These are phyloP conservation scores for Trapa bicornis DNA, from an alignment of 345 rosid genomes.

Conservation along the genomic window DNA sequence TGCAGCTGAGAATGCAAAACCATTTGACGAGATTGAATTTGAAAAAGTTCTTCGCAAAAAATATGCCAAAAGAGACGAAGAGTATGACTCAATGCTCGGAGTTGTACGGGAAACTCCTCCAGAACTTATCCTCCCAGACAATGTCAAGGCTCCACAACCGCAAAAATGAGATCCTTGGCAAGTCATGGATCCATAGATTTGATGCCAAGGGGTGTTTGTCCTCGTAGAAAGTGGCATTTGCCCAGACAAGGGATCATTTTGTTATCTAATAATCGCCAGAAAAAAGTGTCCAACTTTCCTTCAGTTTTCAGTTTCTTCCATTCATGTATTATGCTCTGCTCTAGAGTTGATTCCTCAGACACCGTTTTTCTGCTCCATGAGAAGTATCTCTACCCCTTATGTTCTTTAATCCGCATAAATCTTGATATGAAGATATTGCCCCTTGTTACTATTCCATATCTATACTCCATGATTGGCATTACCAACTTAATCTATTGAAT, in stretches of 20 bases:
- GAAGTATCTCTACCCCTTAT: too few species aligned
- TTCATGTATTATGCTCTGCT: too few species aligned
- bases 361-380: too few species aligned
- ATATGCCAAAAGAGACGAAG: slow-evolving; percentile 59
- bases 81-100: slow-evolving; percentile 78
- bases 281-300: slow-evolving; percentile 6
- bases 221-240: slow-evolving; percentile 12
- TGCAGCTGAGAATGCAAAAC: slow-evolving; percentile 78
- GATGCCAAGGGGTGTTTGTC: slow-evolving; percentile 21
- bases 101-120: slow-evolving; percentile 71
- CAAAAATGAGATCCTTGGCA: slow-evolving; percentile 28
- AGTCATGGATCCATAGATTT: slow-evolving; percentile 17
- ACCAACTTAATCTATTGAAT: too few species aligned
- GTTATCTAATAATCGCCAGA: slow-evolving; percentile 30
- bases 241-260: slow-evolving; percentile 23
- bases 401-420: too few species aligned
- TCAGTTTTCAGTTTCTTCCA: too few species aligned
- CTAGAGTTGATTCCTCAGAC: too few species aligned
- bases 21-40: slow-evolving; percentile 69
- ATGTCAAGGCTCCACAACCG: slow-evolving; percentile 33
- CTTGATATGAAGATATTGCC: too few species aligned
- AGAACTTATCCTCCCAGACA: slow-evolving; percentile 69
- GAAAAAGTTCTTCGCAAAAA: slow-evolving; percentile 85
- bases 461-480: too few species aligned
- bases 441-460: too few species aligned